Conservation (phyloP, 768 basidiomycete species). For the Mycena olivaceomarginata region DNA sequence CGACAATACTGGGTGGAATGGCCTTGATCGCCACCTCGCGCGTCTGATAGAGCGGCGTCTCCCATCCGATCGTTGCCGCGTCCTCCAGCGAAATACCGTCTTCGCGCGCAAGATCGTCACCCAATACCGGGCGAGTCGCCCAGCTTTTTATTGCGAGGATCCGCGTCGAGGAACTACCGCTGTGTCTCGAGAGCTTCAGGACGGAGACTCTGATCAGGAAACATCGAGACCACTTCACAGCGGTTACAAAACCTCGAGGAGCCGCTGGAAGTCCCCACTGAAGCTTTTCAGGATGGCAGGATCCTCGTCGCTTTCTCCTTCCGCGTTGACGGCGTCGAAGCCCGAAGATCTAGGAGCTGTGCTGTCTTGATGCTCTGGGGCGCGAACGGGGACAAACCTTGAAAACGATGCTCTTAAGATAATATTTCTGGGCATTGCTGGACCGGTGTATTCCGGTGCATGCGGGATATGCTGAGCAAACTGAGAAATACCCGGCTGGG, state of each 20-base stretch:
- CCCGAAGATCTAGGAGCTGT: constrained; percentile 57
- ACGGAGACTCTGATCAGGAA: constrained; percentile 44
- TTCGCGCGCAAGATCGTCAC: constrained; percentile 50
- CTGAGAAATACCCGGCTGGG: too few species aligned
- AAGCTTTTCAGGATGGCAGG: constrained; percentile 51
- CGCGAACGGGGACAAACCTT: not conserved
- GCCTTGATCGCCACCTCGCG: constrained; percentile 34
- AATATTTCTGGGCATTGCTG: not conserved
- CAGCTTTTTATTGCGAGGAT: constrained; percentile 51
- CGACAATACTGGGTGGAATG: not conserved
- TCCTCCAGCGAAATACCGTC: constrained; percentile 48
- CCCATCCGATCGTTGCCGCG: constrained; percentile 39
- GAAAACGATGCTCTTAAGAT: not conserved
- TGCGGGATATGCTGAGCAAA: too few species aligned
- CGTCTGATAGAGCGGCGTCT: constrained; percentile 33
- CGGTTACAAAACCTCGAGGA: constrained; percentile 50
- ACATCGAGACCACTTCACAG: constrained; percentile 43
- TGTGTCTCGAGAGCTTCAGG: constrained; percentile 19
- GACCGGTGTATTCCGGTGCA: not conserved
- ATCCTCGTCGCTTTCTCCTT: constrained; percentile 52
- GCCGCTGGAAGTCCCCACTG: constrained; percentile 45
- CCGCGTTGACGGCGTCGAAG: constrained; percentile 41
- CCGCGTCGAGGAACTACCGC: constrained; percentile 53
- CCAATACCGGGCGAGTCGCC: constrained; percentile 29
- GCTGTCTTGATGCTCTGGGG: constrained; percentile 49